Evolutionary conservation across 305 asterid species (phyloP), one percentile per base, ranked within the genome.

Genomic region (Coffea humblotiana): DNA sequence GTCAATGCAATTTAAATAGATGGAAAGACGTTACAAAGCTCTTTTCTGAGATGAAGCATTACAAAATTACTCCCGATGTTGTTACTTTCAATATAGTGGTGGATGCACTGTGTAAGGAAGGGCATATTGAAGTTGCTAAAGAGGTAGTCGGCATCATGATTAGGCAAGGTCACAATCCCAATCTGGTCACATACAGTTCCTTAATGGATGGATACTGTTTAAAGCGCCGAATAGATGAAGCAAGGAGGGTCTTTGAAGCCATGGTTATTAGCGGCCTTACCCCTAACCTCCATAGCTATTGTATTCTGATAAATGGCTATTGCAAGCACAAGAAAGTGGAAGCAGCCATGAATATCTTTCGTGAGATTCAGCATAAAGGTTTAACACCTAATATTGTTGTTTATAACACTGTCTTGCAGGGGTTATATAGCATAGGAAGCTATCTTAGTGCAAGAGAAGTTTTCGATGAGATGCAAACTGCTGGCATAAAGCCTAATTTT

Each of bases 281-380:
- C 6, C 43, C 43, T 40, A 5, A 40, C 6, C 43, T 40, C 43
- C 43, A 40, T 40, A 40, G 43, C 43, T 40, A 40, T 40, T 5
- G 43, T 40, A 40, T 40, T 40, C 43, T 71, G 35, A 51, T 63
- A 56, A 86, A 81, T n/a, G 85, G 87, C 25, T 83, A 81, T 78
- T 79, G 83, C 68, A 79, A 68, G 81, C 77, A 69, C 23, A 51
- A n/a, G 52, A 77, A 74, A 64, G 27, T 77, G 5, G 81, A 83
- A 35, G 81, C 79, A 52, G 87, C 82, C 60, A 72, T 83, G 71
- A 11, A 61, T 21, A 73, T 86, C 13, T 83, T 86, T 47, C 71
- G 5, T 32, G 84, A 72, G 56, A 81, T 83, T 69, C 29, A 80
- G 21, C 49, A 0, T 12, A 60, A 29, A 51, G 80, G 83, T 25